Conservation (phyloP, 2,329 filamentous ascomycete genomes). For the Fusarium verrucosum region DNA sequence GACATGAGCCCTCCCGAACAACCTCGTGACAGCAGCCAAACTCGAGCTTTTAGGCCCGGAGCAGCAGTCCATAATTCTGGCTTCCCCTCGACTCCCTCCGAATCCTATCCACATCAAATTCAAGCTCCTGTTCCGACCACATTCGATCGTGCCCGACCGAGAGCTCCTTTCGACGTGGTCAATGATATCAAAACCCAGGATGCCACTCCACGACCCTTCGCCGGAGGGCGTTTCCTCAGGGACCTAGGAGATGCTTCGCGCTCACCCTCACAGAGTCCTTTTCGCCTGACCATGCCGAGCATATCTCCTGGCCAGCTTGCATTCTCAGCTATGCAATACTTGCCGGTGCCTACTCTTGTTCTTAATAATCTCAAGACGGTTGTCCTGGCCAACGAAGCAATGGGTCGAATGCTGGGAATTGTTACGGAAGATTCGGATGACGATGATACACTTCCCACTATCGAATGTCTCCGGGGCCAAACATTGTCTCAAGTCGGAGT, state of each 20-base stretch:
- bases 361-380: constrained; percentile 75
- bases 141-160: constrained; percentile 27
- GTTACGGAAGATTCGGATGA: constrained; percentile 54
- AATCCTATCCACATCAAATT: constrained; percentile 25
- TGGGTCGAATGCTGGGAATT: constrained; percentile 74
- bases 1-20: constrained; percentile 49
- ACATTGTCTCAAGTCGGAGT: constrained; percentile 75
- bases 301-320: constrained; percentile 65
- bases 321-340: constrained; percentile 75
- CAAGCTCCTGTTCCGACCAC: constrained; percentile 25
- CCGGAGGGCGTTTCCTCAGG: constrained; percentile 50
- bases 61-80: constrained; percentile 38
- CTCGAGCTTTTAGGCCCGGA: constrained; percentile 42
- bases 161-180: constrained; percentile 27
- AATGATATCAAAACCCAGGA: constrained; percentile 34
- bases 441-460: constrained; percentile 56
- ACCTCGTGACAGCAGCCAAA: constrained; percentile 44
- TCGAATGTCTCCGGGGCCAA: constrained; percentile 71
- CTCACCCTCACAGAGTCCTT: constrained; percentile 52
- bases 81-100: constrained; percentile 27
- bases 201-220: constrained; percentile 40
- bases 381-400: constrained; percentile 77
- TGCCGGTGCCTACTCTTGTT: constrained; percentile 77
- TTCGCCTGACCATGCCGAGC: constrained; percentile 56
- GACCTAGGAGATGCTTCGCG: constrained; percentile 45